Conservation (phyloP, 331 rosid species). For the Quercus lobata region DNA sequence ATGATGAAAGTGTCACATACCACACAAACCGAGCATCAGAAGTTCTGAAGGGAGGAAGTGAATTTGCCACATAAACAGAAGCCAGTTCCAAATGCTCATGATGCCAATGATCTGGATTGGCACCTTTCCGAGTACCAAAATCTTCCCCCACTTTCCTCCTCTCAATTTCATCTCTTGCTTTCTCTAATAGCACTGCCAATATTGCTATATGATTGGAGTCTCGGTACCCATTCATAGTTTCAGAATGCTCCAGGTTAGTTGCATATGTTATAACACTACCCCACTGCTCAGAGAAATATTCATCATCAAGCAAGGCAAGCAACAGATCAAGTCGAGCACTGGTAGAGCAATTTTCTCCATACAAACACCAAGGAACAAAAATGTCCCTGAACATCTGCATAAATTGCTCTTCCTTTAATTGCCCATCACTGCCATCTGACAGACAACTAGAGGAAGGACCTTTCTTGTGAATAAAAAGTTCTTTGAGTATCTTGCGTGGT, state of each 20-base stretch:
- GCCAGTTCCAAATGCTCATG: constrained; percentile 64
- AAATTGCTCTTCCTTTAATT: constrained; percentile 43
- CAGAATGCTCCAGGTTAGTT: constrained; percentile 40
- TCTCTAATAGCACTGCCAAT: constrained; percentile 69
- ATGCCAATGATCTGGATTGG: constrained; percentile 59
- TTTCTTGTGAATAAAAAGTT: constrained; percentile 47
- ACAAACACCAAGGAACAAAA: constrained; percentile 92
- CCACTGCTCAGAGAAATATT: constrained; percentile 85
- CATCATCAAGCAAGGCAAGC: constrained; percentile 75
- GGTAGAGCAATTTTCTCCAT: constrained; percentile 41
- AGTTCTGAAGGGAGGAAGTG: constrained; percentile 42
- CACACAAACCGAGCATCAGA: constrained; percentile 61
- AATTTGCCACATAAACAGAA: constrained; percentile 58
- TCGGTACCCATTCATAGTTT: constrained; percentile 28
- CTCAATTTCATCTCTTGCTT: constrained; percentile 50
- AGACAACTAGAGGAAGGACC: constrained; percentile 27
- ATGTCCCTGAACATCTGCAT: constrained; percentile 66
- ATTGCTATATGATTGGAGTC: constrained; percentile 51
- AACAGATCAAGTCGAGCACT: constrained; percentile 71
- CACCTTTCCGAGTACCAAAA: constrained; percentile 29
- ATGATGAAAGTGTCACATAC: constrained; percentile 40
- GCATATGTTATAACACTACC: constrained; percentile 52
- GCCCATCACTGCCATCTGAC: constrained; percentile 29
- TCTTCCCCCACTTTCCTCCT: constrained; percentile 40
- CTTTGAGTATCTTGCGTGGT: constrained; percentile 56